A percentile compares a stretch with the other conserved stretches of the same genome.
phyloP scores from a whole-genome alignment of 2,329 filamentous ascomycete species.

The Karstenula rhodostoma region DNA sequence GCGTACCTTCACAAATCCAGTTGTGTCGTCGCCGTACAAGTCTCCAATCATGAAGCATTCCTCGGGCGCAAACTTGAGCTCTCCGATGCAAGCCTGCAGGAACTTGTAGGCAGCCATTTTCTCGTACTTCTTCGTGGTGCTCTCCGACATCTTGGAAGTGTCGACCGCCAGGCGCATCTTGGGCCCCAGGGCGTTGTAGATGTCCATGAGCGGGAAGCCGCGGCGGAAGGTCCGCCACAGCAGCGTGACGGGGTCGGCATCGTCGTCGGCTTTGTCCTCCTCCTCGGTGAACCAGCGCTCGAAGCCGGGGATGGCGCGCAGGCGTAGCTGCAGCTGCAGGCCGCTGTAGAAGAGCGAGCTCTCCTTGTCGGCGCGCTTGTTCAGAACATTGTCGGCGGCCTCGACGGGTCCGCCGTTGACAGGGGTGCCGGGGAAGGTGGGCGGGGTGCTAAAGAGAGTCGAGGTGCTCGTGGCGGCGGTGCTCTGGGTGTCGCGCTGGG shows the following conservation, averaged over 20 bases:
- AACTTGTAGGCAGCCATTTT: constrained; percentile 94
- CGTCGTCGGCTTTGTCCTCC: constrained; percentile 70
- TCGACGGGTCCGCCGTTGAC: constrained; percentile 69
- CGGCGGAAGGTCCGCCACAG: constrained; percentile 87
- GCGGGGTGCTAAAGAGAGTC: constrained; percentile 53
- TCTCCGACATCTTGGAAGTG: constrained; percentile 67
- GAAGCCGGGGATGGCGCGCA: constrained; percentile 85
- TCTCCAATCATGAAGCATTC: constrained; percentile 94
- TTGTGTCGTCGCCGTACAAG: constrained; percentile 92
- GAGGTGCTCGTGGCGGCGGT: constrained; percentile 56
- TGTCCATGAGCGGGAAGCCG: constrained; percentile 82
- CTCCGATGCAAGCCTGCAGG: constrained; percentile 84
- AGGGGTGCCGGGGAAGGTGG: constrained; percentile 47
- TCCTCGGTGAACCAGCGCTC: constrained; percentile 77
- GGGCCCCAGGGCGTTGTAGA: constrained; percentile 87
- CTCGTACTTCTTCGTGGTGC: constrained; percentile 69
- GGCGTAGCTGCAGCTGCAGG: constrained; percentile 79
- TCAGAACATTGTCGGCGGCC: constrained; percentile 93
- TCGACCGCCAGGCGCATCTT: constrained; percentile 73
- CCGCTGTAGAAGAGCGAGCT: constrained; percentile 96
- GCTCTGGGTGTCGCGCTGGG: constrained; percentile 56
- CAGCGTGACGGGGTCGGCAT: constrained; percentile 85
- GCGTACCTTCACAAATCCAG: constrained; percentile 89
- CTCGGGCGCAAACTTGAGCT: constrained; percentile 78
- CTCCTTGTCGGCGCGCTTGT: constrained; percentile 91